Conservation (phyloP, 345 rosid species). For the Lepidium sativum region DNA sequence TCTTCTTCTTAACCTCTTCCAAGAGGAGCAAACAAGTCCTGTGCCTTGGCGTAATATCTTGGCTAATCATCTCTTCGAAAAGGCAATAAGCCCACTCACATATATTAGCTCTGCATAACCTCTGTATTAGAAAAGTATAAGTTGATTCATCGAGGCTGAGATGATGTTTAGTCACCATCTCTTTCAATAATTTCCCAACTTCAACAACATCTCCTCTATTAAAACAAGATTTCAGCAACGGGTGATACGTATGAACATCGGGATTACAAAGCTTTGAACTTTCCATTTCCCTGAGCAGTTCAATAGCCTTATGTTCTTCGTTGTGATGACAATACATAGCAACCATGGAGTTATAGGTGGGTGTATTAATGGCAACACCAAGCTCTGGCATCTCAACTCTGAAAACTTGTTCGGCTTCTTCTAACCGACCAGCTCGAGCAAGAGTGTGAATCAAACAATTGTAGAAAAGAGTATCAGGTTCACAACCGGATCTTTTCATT, state of each 20-base stretch:
- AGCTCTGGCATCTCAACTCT: slow-evolving; percentile 47
- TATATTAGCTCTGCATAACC: slow-evolving; percentile 55
- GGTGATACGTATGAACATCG: slow-evolving; percentile 60
- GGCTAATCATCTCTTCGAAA: slow-evolving; percentile 64
- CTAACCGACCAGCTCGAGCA: slow-evolving; percentile 46
- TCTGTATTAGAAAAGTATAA: slow-evolving; percentile 70
- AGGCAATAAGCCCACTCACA: slow-evolving; percentile 64
- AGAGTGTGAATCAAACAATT: slow-evolving; percentile 67
- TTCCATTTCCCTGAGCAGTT: slow-evolving; percentile 51
- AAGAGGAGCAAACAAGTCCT: slow-evolving; percentile 56
- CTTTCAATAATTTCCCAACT: slow-evolving; percentile 50
- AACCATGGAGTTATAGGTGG: slow-evolving; percentile 75
- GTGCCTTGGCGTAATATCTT: slow-evolving; percentile 56
- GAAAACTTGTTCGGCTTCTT: slow-evolving; percentile 50
- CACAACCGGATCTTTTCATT: slow-evolving; percentile 44
- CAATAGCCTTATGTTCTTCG: slow-evolving; percentile 38
- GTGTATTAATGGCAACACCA: slow-evolving; percentile 38
- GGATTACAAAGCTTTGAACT: slow-evolving; percentile 41
- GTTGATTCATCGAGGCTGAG: slow-evolving; percentile 70
- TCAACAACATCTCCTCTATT: slow-evolving; percentile 49
- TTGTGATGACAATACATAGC: slow-evolving; percentile 59
- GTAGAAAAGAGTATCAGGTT: slow-evolving; percentile 51
- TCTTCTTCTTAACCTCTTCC: slow-evolving; percentile 49
- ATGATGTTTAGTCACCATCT: slow-evolving; percentile 65
- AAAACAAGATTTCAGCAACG: slow-evolving; percentile 62